Conservation (phyloP, 73 alveolate species). For the Paramecium pentaurelia region DNA sequence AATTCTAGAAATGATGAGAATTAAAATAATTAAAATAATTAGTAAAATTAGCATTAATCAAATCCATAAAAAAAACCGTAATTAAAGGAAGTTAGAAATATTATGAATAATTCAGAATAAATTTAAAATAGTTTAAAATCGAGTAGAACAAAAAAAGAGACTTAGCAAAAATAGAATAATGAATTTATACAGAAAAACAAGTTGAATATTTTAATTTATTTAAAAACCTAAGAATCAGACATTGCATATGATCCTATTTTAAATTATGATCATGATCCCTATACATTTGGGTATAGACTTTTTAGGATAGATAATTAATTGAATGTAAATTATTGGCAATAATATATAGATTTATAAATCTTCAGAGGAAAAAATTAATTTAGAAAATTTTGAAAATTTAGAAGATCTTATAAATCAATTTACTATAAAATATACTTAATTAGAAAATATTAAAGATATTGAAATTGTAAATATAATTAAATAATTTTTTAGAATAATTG, state of each 20-base stretch:
- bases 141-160: background rate
- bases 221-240: background rate
- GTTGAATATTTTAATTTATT: background rate
- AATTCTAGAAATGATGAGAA: background rate
- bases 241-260: slow-evolving; percentile 14
- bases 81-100: background rate
- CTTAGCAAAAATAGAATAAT: background rate
- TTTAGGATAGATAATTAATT: background rate
- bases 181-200: background rate
- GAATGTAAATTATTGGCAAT: background rate
- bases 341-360: background rate
- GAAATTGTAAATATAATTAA: background rate
- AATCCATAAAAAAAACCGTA: background rate
- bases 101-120: background rate
- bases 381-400: background rate
- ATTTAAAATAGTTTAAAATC: background rate
- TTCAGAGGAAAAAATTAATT: background rate
- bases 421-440: background rate
- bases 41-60: background rate
- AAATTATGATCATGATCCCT: slow-evolving; percentile 28
- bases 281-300: background rate
- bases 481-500: background rate
- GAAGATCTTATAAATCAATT: background rate
- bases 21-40: background rate
- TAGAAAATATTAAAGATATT: background rate